Evolutionary conservation across 192 early-diverging fungal genomes (phyloP).

Genomic region (Backusella parvicylindrica): DNA sequence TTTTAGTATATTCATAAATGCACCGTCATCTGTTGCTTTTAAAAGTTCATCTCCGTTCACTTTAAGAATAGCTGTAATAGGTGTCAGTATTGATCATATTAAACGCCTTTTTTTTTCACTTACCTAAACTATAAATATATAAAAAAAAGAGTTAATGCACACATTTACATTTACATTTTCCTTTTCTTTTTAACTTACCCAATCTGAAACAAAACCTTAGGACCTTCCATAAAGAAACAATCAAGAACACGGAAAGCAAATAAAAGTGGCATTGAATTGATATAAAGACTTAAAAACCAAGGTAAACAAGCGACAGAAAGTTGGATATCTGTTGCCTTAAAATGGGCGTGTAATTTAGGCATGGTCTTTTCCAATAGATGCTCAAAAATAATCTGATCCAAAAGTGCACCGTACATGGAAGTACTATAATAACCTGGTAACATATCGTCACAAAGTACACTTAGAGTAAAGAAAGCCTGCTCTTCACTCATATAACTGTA

Average conservation of each 20-base stretch:
- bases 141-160: neutral
- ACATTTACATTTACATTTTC: neutral
- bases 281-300: conserved; percentile 87
- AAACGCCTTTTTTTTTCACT: neutral
- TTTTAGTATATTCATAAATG: conserved; percentile 68
- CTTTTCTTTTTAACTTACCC: conserved; percentile 30
- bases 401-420: conserved; percentile 86
- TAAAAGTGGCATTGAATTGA: conserved; percentile 82
- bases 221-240: conserved; percentile 89
- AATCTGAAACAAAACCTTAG: conserved; percentile 78
- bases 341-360: conserved; percentile 70
- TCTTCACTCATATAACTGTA: conserved; percentile 77
- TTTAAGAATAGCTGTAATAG: conserved; percentile 77
- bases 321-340: conserved; percentile 79
- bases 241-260: conserved; percentile 79
- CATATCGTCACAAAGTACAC: conserved; percentile 72
- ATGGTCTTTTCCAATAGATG: conserved; percentile 74
- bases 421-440: conserved; percentile 72
- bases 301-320: conserved; percentile 86
- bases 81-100: neutral
- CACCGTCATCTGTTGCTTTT: conserved; percentile 52
- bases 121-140: neutral
- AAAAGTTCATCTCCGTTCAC: conserved; percentile 68
- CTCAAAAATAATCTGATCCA: conserved; percentile 88
- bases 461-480: conserved; percentile 86